A percentile compares a stretch with the other conserved stretches of the same genome.
Evolutionary conservation across 2,329 filamentous ascomycete genomes (phyloP).

Genomic region (Venturia nashicola): DNA sequence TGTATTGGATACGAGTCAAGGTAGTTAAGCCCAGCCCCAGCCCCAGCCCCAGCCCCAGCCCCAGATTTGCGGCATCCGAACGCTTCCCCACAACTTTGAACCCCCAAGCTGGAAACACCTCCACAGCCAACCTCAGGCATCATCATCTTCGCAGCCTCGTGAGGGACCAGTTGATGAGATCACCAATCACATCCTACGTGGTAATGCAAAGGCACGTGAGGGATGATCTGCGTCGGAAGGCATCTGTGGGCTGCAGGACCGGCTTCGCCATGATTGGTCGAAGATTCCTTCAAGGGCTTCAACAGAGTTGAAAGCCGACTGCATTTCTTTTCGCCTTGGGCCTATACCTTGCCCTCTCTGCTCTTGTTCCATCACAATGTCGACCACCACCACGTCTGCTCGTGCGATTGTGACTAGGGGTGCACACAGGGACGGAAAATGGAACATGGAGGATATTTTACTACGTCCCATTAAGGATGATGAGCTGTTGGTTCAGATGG

Average conservation of each 20-base stretch:
- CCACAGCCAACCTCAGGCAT: too few relatives aligned
- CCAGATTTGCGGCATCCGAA: too few relatives aligned
- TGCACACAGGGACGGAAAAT: constrained; percentile 24
- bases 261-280: background rate
- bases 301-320: background rate
- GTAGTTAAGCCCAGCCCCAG: too few relatives aligned
- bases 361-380: background rate
- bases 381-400: background rate
- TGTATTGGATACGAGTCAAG: too few relatives aligned
- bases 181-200: too few relatives aligned
- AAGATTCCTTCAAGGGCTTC: background rate
- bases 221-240: background rate
- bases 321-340: background rate
- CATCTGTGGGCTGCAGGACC: background rate
- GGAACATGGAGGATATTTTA: constrained; percentile 27
- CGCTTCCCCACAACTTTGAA: too few relatives aligned
- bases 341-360: too few relatives aligned
- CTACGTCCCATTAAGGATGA: constrained; percentile 27
- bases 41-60: too few relatives aligned
- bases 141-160: too few relatives aligned
- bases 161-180: too few relatives aligned
- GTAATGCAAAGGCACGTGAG: too few relatives aligned
- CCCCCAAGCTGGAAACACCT: too few relatives aligned
- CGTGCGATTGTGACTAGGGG: constrained; percentile 27
- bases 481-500: constrained; percentile 41